Base-by-base conservation (phyloP, 257 asterid species). In the Linaria vulgaris region DNA sequence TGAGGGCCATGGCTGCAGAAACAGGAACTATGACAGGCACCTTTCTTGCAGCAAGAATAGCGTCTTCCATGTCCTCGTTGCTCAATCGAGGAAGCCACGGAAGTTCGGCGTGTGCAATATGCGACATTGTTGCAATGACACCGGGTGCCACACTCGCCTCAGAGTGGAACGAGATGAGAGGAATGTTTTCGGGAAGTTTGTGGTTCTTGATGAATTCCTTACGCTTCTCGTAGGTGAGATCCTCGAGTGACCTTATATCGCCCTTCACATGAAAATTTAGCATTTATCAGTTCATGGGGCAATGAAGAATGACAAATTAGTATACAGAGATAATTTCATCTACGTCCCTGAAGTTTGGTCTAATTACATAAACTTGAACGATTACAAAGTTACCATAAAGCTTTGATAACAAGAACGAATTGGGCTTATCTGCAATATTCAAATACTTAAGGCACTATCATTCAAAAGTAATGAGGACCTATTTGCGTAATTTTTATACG, bases 11-110 rank as follows among this genome's bases (percentile, higher is more conserved):
- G 24, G 78, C 87, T 0, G 97, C 97, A 14, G 95, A 87, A 31
- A 85, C 84, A 3, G 98, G 98, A n/a, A 80, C 73, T 43, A 92
- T 69, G 15, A 89, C 94, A 0, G 98, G 98, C 54, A 91, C 82
- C 72, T 69, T 76, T 23, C 80, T 72, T 1, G 80, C 76, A 24
- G 81, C 80, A 41, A 75, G 69, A 39, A 55, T 58, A 56, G 74
- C 76, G 25, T 76, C 82, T 15, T 69, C 82, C 3, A 67, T 62
- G 19, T 71, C 84, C 47, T 83, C 79, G 0, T 48, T 55, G 39
- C 78, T 54, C 31, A 76, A 66, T 20, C 70, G 49, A 74, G 95
- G 87, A 45, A 91, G 70, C 92, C 88, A 74, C 3, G 94, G 96
- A 48, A 86, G 91, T 63, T 88, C 95, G 0, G 96, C 95, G 2